Evolutionary conservation across 2,329 filamentous ascomycete genomes (phyloP), one percentile per base, ranked within the genome.

Genomic region (Pseudopyrenochaeta lycopersici): DNA sequence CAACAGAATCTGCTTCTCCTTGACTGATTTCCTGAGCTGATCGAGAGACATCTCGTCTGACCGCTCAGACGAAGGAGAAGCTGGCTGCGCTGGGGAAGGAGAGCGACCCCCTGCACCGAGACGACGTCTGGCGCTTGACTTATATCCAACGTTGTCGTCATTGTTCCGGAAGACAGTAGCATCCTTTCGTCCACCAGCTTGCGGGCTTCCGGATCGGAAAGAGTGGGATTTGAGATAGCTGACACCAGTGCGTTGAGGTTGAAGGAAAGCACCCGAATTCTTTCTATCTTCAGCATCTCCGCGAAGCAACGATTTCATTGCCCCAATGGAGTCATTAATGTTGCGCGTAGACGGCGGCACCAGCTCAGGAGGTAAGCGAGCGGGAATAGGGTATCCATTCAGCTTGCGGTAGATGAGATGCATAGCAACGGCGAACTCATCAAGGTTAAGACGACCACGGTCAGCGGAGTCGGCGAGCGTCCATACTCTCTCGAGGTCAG

Each of bases 401-500:
- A 99, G 84, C 74, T 96, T 97, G 67, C 95, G 86, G 79, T 99
- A 99, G 68, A 99, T 99, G 77, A 99, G 81, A 83, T 99, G 95
- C 95, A 99, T 99, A 9, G 93, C 92, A 46, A 99, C 94, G 7
- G 95, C 93, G 72, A 99, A 99, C 72, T 99, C 95, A 73, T 99
- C 95, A 69, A 98, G 86, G 68, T 99, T 93, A 27, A 99, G 84
- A 50, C 93, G 90, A 15, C 95, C 95, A 75, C 95, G 95, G 76
- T 99, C 97, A 60, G 93, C 90, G 29, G 93, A 90, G 73, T 99
- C 95, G 2, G 94, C 90, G 53, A 99, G 81, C 9, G 95, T 98
- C 95, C 95, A 99, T 45, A 98, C 88, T 29, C 90, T 85, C 76
- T 98, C 95, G 32, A 99, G 81, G 65, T 98, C 95, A 21, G 89